Percentiles rank a stretch among this genome's conserved stretches.
Conservation (phyloP, 345 rosid genomes). For the Eucalyptus decipiens region DNA sequence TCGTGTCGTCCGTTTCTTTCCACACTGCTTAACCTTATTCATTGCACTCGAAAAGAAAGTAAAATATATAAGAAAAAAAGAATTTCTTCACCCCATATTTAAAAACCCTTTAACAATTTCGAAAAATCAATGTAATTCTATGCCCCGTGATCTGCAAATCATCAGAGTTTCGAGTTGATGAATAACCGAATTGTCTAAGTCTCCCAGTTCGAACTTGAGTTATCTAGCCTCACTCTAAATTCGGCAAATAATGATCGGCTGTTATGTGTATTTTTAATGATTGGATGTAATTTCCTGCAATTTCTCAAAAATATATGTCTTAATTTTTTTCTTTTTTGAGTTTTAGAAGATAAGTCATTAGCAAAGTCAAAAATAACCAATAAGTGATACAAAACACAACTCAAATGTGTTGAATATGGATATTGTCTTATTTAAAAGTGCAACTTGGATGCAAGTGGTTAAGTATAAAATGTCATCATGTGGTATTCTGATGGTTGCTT, state of each 20-base stretch:
- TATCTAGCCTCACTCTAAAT: background rate
- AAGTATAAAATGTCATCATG: background rate
- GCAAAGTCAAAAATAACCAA: fast-evolving
- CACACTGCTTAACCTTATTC: background rate
- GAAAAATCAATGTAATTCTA: background rate
- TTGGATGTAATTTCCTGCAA: fast-evolving
- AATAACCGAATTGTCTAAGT: background rate
- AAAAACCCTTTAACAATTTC: background rate
- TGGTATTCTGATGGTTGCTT: background rate
- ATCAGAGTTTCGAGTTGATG: fast-evolving
- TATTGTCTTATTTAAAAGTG: background rate
- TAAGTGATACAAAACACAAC: no score
- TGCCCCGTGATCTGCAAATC: background rate
- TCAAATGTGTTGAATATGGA: fast-evolving
- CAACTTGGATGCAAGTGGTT: background rate
- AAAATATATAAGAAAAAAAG: background rate
- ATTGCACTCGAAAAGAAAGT: background rate
- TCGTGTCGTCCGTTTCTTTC: background rate
- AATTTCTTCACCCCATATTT: background rate
- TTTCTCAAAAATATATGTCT: background rate
- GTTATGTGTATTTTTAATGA: background rate
- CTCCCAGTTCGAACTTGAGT: fast-evolving
- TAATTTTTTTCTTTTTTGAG: fast-evolving
- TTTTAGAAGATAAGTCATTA: background rate
- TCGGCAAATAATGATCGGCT: fast-evolving